Conservation (phyloP, 345 rosid species). For the Salix arbutifolia region DNA sequence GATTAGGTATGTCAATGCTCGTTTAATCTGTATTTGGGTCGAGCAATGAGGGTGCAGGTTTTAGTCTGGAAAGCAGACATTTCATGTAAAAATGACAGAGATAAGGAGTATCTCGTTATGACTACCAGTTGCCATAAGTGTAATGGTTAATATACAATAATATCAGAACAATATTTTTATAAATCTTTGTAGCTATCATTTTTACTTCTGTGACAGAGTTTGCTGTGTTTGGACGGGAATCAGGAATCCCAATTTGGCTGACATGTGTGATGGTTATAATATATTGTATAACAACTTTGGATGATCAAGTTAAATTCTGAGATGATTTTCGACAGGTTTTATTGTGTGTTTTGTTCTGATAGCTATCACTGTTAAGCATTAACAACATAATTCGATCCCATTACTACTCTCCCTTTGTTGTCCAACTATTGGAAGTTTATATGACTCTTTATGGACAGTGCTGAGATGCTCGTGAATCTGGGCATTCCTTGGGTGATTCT, state of each 20-base stretch:
- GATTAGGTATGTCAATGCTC: constrained; percentile 41
- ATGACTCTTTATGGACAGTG: constrained; percentile 25
- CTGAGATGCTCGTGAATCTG: constrained; percentile 66
- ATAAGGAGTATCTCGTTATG: not conserved
- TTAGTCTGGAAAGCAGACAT: not conserved
- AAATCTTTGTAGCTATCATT: not conserved
- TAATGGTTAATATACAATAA: not conserved
- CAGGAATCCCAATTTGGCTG: not conserved
- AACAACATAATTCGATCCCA: not conserved
- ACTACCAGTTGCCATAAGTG: not conserved
- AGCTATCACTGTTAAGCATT: not conserved
- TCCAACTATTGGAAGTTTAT: not conserved
- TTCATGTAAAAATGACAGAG: not conserved
- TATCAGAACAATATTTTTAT: not conserved
- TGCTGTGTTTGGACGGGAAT: not conserved
- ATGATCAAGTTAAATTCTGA: not conserved
- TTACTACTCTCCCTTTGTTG: not conserved
- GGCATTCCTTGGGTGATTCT: constrained; percentile 62
- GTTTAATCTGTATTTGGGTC: not conserved
- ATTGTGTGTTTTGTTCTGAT: not conserved
- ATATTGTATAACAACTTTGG: not conserved
- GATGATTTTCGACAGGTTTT: not conserved
- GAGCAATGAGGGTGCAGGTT: not conserved
- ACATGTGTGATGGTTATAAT: not conserved
- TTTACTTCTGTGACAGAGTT: not conserved